These are phyloP conservation scores for Alternaria incomplexa DNA, from an alignment of 2,329 filamentous ascomycete species.

Conservation along the genomic window DNA sequence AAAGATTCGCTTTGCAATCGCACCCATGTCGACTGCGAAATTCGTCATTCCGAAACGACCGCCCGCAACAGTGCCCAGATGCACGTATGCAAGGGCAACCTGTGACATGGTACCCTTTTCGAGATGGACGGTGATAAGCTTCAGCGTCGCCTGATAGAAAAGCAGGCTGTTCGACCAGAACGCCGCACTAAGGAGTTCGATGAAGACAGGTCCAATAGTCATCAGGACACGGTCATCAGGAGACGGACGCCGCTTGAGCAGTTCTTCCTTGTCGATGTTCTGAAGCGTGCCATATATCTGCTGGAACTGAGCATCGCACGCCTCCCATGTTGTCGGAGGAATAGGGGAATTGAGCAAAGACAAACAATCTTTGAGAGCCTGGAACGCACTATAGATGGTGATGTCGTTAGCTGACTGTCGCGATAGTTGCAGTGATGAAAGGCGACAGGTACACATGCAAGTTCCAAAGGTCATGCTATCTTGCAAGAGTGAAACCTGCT, in stretches of 20 bases:
- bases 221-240: conserved; percentile 62
- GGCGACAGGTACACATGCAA: not conserved
- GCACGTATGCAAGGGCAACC: conserved; percentile 70
- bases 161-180: conserved; percentile 75
- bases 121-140: conserved; percentile 71
- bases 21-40: conserved; percentile 70
- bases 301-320: conserved; percentile 78
- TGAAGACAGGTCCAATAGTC: conserved; percentile 72
- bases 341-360: conserved; percentile 69
- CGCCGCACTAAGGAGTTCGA: conserved; percentile 71
- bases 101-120: conserved; percentile 70
- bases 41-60: conserved; percentile 74
- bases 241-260: conserved; percentile 41
- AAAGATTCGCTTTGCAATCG: conserved; percentile 68
- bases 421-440: not conserved
- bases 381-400: conserved; percentile 62
- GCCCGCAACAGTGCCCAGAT: conserved; percentile 71
- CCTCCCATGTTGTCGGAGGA: conserved; percentile 71
- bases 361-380: conserved; percentile 72
- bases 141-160: conserved; percentile 74
- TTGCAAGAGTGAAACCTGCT: not conserved
- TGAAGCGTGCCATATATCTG: conserved; percentile 46
- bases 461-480: not conserved
- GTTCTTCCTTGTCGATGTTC: conserved; percentile 59
- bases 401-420: not conserved